A percentile compares a stretch with the other conserved stretches of the same genome.
Conservation (phyloP, 2,329 filamentous ascomycete genomes). For the Scytalidium sp. region DNA sequence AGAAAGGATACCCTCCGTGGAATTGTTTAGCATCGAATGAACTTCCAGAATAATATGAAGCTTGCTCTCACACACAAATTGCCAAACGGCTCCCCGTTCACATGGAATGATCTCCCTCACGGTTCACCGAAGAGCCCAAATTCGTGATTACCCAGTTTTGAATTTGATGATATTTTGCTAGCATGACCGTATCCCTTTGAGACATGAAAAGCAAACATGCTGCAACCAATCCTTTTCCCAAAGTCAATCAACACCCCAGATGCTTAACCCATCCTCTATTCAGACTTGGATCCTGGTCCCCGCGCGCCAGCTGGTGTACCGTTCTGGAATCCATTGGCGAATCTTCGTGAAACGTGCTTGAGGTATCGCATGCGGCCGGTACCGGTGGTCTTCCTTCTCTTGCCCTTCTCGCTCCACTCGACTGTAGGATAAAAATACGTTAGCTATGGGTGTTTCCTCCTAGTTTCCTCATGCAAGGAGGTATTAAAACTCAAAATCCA, state of each 20-base stretch:
- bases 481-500: slow-evolving; percentile 61
- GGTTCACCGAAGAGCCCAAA: not conserved
- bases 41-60: not conserved
- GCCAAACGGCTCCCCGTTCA: too few species aligned
- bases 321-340: slow-evolving; percentile 97
- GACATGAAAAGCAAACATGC: slow-evolving; percentile 25
- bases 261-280: slow-evolving; percentile 34
- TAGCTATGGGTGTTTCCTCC: slow-evolving; percentile 52
- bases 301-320: slow-evolving; percentile 83
- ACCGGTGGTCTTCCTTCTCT: slow-evolving; percentile 99
- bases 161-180: slow-evolving; percentile 31
- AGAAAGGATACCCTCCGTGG: not conserved
- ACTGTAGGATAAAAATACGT: slow-evolving; percentile 65
- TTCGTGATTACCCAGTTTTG: slow-evolving; percentile 16
- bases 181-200: slow-evolving; percentile 22
- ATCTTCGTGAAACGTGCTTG: slow-evolving; percentile 86
- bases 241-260: slow-evolving; percentile 29
- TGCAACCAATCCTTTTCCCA: slow-evolving; percentile 23
- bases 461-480: slow-evolving; percentile 58
- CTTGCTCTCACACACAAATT: slow-evolving; percentile 2
- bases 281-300: slow-evolving; percentile 47
- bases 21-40: not conserved
- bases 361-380: slow-evolving; percentile 95
- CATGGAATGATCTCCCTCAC: not conserved
- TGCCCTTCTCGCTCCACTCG: slow-evolving; percentile 99